A percentile compares a stretch with the other conserved stretches of the same genome.
phyloP scores from a whole-genome alignment of 495 filamentous ascomycete species.

The Lindgomyces ingoldianus region DNA sequence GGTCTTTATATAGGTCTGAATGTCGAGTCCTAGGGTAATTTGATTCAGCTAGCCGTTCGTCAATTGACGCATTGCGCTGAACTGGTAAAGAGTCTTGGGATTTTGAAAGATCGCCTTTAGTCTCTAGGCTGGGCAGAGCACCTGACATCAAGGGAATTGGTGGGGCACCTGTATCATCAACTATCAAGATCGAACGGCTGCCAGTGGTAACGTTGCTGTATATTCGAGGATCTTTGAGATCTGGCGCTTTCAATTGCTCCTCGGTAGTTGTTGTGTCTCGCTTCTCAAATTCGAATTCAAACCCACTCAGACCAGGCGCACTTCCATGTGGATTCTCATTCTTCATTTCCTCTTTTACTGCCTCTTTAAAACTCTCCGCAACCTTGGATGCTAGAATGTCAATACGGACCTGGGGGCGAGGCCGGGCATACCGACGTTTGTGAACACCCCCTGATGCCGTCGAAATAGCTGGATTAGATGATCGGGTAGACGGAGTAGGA shows the following conservation, averaged over 20 bases:
- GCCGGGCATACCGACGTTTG: constrained; percentile 28
- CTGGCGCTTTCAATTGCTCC: constrained; percentile 1
- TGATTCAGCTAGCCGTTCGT: constrained; percentile 20
- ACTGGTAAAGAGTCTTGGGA: neutral
- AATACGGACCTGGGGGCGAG: constrained; percentile 50
- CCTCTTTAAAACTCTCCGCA: constrained; percentile 69
- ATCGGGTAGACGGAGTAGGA: constrained; percentile 11
- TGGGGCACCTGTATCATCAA: constrained; percentile 64
- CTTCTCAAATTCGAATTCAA: constrained; percentile 32
- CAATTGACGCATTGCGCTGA: constrained; percentile 12
- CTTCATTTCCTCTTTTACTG: constrained; percentile 57
- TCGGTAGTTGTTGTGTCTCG: neutral
- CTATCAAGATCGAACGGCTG: constrained; percentile 84
- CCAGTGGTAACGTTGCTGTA: constrained; percentile 69
- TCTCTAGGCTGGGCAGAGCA: constrained; percentile 27
- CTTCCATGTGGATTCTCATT: constrained; percentile 15
- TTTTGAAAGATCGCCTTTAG: neutral
- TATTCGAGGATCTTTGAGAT: constrained; percentile 38
- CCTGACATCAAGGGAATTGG: constrained; percentile 35
- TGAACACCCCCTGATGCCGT: constrained; percentile 28
- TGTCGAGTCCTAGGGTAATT: neutral
- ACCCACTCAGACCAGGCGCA: constrained; percentile 17
- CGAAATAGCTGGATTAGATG: constrained; percentile 26
- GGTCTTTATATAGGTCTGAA: constrained; percentile 28
- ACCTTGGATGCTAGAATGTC: constrained; percentile 80